Evolutionary conservation across 2,329 filamentous ascomycete species (phyloP), one percentile per base, ranked within the genome.

Genomic region (Fusarium piperis): DNA sequence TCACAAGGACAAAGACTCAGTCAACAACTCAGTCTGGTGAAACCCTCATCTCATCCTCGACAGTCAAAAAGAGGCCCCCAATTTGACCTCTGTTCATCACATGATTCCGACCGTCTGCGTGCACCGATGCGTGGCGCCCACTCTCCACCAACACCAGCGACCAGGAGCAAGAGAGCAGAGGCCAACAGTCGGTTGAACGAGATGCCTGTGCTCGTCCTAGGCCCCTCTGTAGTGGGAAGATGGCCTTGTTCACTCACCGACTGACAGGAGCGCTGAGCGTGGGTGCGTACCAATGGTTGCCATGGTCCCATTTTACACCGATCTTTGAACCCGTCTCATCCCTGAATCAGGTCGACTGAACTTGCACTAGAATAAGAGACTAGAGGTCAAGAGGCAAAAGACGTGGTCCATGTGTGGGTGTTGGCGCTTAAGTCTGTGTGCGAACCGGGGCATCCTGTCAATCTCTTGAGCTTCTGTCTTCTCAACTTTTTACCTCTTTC

Each of bases 91-190:
- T 59, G 39, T 61, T 64, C 66, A 71, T 76, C 74, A 76, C 74
- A 76, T 76, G 74, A 76, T 68, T 53, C n/a, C 30, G 61, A 64
- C 63, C 62, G 59, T 66, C 74, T 76, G 74, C 74, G 68, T 62
- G 74, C 56, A 66, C 53, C 52, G 39, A 65, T 76, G 73, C 70
- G 68, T 67, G 67, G 65, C 67, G 71, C 60, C 67, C 55, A 66
- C 52, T 64, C 69, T 71, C 69, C 69, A 72, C 69, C 69, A 66
- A 69, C 55, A 66, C 51, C 51, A 70, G 20, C 26, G 23, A 30
- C 44, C 59, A 62, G 60, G 63, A 71, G 61, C 59, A 48, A 61
- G 30, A 53, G 55, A 55, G 35, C 41, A 36, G 44, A 30, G 44
- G 26, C 35, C 38, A 56, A 62, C 35, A 20, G 36, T 41, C 26